Percentiles rank a stretch among this genome's conserved stretches.
Conservation (phyloP, 176 grass and related monocot species). For the Oryza glaberrima region DNA sequence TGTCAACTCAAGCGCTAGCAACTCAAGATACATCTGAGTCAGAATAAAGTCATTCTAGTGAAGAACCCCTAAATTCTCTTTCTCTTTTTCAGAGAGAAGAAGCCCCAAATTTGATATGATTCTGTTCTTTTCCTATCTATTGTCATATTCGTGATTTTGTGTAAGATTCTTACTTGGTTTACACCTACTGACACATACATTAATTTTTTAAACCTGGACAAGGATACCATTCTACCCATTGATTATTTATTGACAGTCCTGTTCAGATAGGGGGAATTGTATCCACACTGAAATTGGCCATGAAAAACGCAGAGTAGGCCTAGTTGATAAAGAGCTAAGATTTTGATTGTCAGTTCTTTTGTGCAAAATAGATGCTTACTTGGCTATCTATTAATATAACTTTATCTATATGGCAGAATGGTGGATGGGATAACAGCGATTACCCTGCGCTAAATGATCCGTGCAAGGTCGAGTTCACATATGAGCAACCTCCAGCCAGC, state of each 20-base stretch:
- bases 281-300: background rate
- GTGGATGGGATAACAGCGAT: slow-evolving; percentile 42
- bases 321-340: background rate
- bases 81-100: background rate
- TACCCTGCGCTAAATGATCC: slow-evolving; percentile 31
- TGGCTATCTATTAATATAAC: background rate
- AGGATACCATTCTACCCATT: background rate
- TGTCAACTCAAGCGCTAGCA: background rate
- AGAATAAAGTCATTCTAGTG: background rate
- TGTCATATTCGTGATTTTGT: background rate
- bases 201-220: background rate
- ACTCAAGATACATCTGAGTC: background rate
- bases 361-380: background rate
- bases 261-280: background rate
- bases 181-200: background rate
- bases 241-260: background rate
- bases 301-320: background rate
- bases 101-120: background rate
- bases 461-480: slow-evolving; percentile 44
- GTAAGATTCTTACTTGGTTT: background rate
- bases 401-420: slow-evolving; percentile 42
- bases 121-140: background rate
- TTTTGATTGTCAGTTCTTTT: background rate
- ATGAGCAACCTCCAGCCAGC: slow-evolving; percentile 53
- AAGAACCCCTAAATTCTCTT: background rate